phyloP scores from a whole-genome alignment of 257 asterid species.

The Solanum chaucha region DNA sequence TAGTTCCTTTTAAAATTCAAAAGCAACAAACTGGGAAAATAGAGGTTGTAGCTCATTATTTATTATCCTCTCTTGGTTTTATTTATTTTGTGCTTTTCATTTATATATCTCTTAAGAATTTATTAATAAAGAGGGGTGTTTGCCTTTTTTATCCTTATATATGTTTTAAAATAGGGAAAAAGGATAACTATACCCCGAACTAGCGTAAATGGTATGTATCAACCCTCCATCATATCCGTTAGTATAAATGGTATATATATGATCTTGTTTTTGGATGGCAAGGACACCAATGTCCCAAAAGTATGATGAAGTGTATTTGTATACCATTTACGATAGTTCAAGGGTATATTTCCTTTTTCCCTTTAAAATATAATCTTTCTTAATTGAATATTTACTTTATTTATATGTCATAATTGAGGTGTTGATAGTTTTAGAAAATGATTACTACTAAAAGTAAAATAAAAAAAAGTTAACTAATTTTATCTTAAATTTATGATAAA shows the following conservation, averaged over 20 bases:
- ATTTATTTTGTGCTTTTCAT: neutral
- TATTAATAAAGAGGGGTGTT: neutral
- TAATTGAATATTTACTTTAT: too few species aligned
- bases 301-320: rapidly evolving
- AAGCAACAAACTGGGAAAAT: neutral
- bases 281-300: neutral
- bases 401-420: neutral
- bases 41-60: neutral
- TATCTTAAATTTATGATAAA: neutral
- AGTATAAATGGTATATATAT: too few species aligned
- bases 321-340: neutral
- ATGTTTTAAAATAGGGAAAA: too few species aligned
- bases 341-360: too few species aligned
- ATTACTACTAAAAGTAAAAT: neutral
- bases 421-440: too few species aligned
- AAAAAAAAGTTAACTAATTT: too few species aligned
- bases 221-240: rapidly evolving
- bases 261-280: neutral
- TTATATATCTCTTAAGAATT: too few species aligned
- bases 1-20: neutral
- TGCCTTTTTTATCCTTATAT: neutral
- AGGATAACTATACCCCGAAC: too few species aligned
- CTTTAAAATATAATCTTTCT: too few species aligned
- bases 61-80: neutral
- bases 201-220: too few species aligned